Evolutionary conservation across 2,329 filamentous ascomycete species (phyloP), one percentile per base, ranked within the genome.

Genomic region (Pseudohalonectria lignicola): DNA sequence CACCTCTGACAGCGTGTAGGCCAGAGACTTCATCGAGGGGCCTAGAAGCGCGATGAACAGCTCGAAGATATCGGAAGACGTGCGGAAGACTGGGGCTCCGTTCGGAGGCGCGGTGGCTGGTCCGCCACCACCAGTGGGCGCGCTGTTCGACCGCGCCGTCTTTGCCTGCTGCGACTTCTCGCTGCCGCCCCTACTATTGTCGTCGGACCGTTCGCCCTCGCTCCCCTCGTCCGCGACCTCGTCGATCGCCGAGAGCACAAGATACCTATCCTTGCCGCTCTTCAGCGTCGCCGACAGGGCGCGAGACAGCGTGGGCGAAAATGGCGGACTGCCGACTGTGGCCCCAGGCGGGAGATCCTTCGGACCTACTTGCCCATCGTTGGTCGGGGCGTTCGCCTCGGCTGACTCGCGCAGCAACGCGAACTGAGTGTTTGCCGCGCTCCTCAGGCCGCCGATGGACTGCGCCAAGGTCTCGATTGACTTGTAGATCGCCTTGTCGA

Each of bases 1-100:
- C 9, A 94, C 87, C 53, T 93, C 82, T 10, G 86, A 86, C 29
- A 98, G 61, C 0, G 92, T 96, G 49, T 83, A 92, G 3, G 86
- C 86, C n/a, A 98, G 64, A 0, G 90, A 95, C 57, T 94, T 94
- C 79, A 95, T 94, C 0, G 90, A 92, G 1, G 92, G 92, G 0
- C 92, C 92, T 17, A 98, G 67, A 47, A 92, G 77, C 16, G 74
- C 69, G 42, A 98, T 94, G 57, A 96, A 98, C 5, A 88, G 70
- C 10, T 86, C 79, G 54, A 96, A 96, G 46, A 96, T 93, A 41
- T 94, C 86, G 0, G 82, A 76, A 1, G 88, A 78, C 2, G 76
- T 72, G 28, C 66, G 67, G 41, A 76, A 72, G 1, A 59, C 50
- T 12, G 23, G 34, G 6, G 36, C 17, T 2, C 26, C 16, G 11